Evolutionary conservation across 768 basidiomycete genomes (phyloP), one percentile per base, ranked within the genome.

Genomic region (Tricholoma hemisulphureum): DNA sequence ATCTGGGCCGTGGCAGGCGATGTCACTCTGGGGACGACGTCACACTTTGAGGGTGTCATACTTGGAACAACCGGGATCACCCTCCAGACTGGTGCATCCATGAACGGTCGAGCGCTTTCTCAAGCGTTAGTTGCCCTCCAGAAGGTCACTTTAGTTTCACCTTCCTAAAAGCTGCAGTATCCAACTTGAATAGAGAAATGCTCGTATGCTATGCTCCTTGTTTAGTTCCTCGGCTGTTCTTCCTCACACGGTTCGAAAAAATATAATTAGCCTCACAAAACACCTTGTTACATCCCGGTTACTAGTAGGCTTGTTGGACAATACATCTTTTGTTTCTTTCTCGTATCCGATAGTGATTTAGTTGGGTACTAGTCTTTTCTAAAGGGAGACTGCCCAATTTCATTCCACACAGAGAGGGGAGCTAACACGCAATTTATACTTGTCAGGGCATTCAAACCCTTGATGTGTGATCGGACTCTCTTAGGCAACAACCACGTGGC

Each of bases 61-160:
- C 28, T 53, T 21, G 32, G n/a, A 20, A 23, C 8, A 34, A 53
- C 52, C 8, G n/a, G 29, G 13, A 34, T 39, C 13, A 53, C 52
- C 23, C 52, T 53, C 20, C 18, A 23, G 14, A 56, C 55, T 34
- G 55, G 55, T n/a, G 55, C 26, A 45, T 31, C 41, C 35, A 28
- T 56, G 45, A 56, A 56, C 26, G 45, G 55, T 41, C 55, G 45
- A 46, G 43, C 13, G 21, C 43, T 46, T 32, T 3, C 51, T 53
- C 51, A 53, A 32, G 35, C 32, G 21, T 23, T 39, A 32, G 51
- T 53, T 39, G 51, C 51, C 37, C 51, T 53, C 21, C 51, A 53
- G 31, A 6, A 34, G 32, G 32, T 18, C n/a, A 53, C 51, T 24
- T 6, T 53, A 35, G 51, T 53, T 26, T 32, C 32, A 20, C 51